A percentile compares a stretch with the other conserved stretches of the same genome.
These are phyloP conservation scores for Stemphylium vesicarium DNA, from an alignment of 2,329 filamentous ascomycete species.

Conservation along the genomic window DNA sequence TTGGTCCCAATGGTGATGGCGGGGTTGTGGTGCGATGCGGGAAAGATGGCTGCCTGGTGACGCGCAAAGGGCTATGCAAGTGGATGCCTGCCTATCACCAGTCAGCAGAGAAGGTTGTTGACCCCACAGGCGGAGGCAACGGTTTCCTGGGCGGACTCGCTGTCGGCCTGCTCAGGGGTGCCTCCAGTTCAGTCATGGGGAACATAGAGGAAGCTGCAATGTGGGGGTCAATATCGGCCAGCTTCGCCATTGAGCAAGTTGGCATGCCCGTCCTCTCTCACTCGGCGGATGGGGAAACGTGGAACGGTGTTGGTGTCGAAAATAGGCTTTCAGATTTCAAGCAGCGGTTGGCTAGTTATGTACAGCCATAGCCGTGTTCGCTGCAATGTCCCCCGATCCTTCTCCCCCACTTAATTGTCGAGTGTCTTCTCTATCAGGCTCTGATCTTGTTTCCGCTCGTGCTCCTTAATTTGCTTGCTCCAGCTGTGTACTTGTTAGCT, in stretches of 20 bases:
- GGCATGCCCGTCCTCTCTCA: slow-evolving; percentile 71
- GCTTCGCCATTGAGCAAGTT: slow-evolving; percentile 93
- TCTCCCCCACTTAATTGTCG: slow-evolving; percentile 12
- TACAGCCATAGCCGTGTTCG: slow-evolving; percentile 44
- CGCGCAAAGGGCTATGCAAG: slow-evolving; percentile 48
- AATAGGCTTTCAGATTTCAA: slow-evolving; percentile 53
- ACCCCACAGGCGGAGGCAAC: slow-evolving; percentile 94
- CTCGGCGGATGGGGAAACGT: slow-evolving; percentile 48
- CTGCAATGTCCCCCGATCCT: slow-evolving; percentile 2
- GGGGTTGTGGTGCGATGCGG: slow-evolving; percentile 74
- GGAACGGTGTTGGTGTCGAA: slow-evolving; percentile 56
- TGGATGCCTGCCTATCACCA: slow-evolving; percentile 83
- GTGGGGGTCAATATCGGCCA: slow-evolving; percentile 83
- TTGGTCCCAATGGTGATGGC: slow-evolving; percentile 49
- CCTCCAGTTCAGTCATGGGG: slow-evolving; percentile 54
- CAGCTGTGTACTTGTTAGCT: slow-evolving; percentile 59
- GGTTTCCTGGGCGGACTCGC: slow-evolving; percentile 75
- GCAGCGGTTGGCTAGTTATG: slow-evolving; percentile 46
- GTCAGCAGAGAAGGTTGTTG: slow-evolving; percentile 67
- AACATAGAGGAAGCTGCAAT: slow-evolving; percentile 72
- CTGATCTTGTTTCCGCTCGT: slow-evolving; percentile 62
- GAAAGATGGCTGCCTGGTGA: slow-evolving; percentile 70
- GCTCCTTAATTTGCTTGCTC: slow-evolving; percentile 74
- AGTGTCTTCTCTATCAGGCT: slow-evolving; percentile 22
- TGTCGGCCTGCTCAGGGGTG: slow-evolving; percentile 59